phyloP scores from a whole-genome alignment of 2,329 filamentous ascomycete species.

The Endocalyx cinctus region DNA sequence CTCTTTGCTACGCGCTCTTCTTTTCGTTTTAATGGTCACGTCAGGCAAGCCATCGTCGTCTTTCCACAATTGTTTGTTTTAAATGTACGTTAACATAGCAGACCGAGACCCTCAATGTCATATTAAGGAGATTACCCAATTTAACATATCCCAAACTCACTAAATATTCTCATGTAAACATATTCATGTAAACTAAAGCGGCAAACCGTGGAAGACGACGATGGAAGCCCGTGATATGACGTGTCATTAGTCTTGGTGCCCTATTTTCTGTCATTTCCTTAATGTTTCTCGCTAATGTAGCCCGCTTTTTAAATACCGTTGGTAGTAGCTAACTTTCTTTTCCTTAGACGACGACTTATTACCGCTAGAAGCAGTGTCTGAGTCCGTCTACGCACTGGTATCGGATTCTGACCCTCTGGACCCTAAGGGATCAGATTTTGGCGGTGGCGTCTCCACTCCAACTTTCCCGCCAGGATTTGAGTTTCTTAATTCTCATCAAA shows the following conservation, averaged over 20 bases:
- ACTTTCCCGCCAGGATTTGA: conserved; percentile 44
- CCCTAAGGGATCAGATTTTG: conserved; percentile 12
- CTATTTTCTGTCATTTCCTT: conserved; percentile 23
- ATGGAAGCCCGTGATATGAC: conserved; percentile 54
- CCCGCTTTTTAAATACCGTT: conserved; percentile 5
- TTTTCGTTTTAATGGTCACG: conserved; percentile 35
- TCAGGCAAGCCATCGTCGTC: conserved; percentile 68
- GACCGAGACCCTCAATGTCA: conserved; percentile 31
- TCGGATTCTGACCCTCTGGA: conserved; percentile 45
- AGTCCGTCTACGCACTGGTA: conserved; percentile 65
- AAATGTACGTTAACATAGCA: conserved; percentile 65
- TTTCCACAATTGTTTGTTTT: conserved; percentile 53
- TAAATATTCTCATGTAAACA: too few species aligned
- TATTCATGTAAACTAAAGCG: too few species aligned
- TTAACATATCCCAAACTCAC: conserved; percentile 43
- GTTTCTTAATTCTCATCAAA: conserved; percentile 32
- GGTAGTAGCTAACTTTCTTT: conserved; percentile 31
- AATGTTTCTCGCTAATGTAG: conserved; percentile 15
- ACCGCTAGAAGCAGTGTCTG: conserved; percentile 55
- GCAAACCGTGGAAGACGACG: conserved; percentile 58
- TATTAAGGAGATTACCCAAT: conserved; percentile 36
- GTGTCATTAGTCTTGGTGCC: conserved; percentile 17
- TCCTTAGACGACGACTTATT: conserved; percentile 58
- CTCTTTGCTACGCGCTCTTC: too few species aligned
- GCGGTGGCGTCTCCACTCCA: conserved; percentile 27